Percentiles rank a stretch among this genome's conserved stretches.
Conservation (phyloP, 2,329 filamentous ascomycete species). For the Fusarium humuli region DNA sequence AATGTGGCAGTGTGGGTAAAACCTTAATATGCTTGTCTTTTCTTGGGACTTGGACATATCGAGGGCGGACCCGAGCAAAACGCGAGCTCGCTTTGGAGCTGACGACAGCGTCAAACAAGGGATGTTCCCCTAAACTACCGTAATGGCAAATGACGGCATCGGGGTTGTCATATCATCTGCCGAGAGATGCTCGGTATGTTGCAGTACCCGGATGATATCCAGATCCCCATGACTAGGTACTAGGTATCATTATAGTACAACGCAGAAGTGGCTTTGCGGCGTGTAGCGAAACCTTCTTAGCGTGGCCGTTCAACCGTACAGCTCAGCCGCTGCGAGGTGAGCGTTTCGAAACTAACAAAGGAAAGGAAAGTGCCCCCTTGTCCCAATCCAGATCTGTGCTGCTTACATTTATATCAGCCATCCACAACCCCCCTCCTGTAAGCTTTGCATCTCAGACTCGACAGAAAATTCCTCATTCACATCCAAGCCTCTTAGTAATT, state of each 20-base stretch:
- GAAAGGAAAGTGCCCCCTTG: conserved; percentile 5
- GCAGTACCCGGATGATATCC: conserved; percentile 1
- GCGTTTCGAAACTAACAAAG: conserved; percentile 15
- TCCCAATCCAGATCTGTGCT: conserved; percentile 25
- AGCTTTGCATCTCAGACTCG: not conserved
- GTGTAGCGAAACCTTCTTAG: conserved; percentile 7
- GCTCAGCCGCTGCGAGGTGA: conserved; percentile 9
- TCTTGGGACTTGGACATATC: conserved; percentile 12
- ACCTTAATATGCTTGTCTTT: conserved; percentile 26
- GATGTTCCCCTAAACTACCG: not conserved
- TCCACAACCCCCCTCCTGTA: conserved; percentile 18
- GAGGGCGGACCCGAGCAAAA: conserved; percentile 24
- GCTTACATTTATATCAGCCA: conserved; percentile 32
- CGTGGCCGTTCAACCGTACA: not conserved
- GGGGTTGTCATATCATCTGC: conserved; percentile 29
- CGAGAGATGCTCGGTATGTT: conserved; percentile 5
- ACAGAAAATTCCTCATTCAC: conserved; percentile 9
- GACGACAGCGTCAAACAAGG: conserved; percentile 3
- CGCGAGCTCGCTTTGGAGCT: not conserved
- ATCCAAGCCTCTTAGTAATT: not conserved
- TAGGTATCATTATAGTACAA: not conserved
- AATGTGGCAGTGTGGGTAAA: conserved; percentile 32
- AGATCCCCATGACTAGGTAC: not conserved
- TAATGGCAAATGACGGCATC: conserved; percentile 23
- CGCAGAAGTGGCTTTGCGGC: conserved; percentile 25